These are phyloP conservation scores for Cordyceps farinosa DNA, from an alignment of 2,329 filamentous ascomycete genomes.

Conservation along the genomic window DNA sequence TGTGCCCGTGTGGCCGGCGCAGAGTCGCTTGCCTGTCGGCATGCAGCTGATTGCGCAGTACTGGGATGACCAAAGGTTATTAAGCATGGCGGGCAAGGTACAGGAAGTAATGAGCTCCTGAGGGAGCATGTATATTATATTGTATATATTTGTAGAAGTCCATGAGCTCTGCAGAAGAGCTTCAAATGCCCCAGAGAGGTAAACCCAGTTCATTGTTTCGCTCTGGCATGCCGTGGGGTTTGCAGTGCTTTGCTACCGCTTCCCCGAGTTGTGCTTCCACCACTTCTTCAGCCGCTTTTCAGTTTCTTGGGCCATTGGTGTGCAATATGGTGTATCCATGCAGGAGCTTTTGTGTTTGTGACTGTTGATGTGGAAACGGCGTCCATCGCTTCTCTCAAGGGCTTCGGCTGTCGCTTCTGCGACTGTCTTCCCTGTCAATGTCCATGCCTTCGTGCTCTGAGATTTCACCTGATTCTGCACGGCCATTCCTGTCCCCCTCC, in stretches of 20 bases:
- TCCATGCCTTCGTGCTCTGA: conserved; percentile 38
- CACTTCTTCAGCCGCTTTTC: not conserved
- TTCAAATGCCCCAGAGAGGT: not conserved
- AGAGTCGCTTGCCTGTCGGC: conserved; percentile 43
- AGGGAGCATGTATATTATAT: conserved; percentile 13
- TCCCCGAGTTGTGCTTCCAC: not conserved
- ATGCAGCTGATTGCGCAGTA: conserved; percentile 80
- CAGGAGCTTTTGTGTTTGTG: not conserved
- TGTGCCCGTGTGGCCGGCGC: conserved; percentile 54
- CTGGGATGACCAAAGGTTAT: conserved; percentile 65
- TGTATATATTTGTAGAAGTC: not conserved
- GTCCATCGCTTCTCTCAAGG: conserved; percentile 14
- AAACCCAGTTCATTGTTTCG: not conserved
- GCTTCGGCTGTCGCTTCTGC: conserved; percentile 22
- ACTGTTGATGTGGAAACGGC: not conserved
- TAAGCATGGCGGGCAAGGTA: conserved; percentile 53
- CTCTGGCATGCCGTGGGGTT: conserved; percentile 4
- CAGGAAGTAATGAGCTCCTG: conserved; percentile 28
- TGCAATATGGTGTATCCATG: not conserved
- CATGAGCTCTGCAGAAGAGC: not conserved
- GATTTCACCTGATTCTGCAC: conserved; percentile 41
- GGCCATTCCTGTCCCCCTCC: conserved; percentile 20
- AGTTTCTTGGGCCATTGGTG: not conserved
- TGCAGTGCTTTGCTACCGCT: not conserved
- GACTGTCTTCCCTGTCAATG: conserved; percentile 32